phyloP scores from a whole-genome alignment of 257 asterid species.

The Penstemon eatonii region DNA sequence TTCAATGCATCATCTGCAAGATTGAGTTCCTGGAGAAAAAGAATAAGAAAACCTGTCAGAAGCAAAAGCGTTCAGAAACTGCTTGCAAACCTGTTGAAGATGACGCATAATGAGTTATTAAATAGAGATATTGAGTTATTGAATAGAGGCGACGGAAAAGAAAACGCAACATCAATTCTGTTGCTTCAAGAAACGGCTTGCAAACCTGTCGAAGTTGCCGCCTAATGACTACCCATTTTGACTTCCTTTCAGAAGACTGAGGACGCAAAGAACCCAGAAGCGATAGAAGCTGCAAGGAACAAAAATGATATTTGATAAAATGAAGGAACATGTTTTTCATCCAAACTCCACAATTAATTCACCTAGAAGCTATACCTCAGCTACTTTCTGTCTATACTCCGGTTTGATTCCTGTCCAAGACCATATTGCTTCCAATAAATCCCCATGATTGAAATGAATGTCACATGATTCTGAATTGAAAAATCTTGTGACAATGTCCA shows the following conservation, averaged over 20 bases:
- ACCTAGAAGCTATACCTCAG: conserved; percentile 59
- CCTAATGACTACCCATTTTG: conserved; percentile 91
- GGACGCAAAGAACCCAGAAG: conserved; percentile 91
- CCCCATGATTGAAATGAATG: conserved; percentile 89
- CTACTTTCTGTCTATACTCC: conserved; percentile 85
- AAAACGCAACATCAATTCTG: conserved; percentile 2
- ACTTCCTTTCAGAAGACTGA: conserved; percentile 90
- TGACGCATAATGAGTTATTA: no score
- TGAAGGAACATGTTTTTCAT: conserved; percentile 15
- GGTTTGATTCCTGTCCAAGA: conserved; percentile 89
- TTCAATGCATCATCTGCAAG: conserved; percentile 79
- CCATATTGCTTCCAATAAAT: conserved; percentile 91
- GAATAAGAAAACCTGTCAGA: no score
- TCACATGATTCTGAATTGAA: conserved; percentile 77
- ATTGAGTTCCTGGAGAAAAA: conserved; percentile 70
- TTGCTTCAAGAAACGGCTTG: conserved; percentile 19
- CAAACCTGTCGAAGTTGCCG: conserved; percentile 95
- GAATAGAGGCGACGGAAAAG: neutral
- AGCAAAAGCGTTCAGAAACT: no score
- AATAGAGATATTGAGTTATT: neutral
- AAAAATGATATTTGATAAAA: conserved; percentile 13
- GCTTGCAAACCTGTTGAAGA: neutral
- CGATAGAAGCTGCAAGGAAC: conserved; percentile 77
- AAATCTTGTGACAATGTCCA: conserved; percentile 66
- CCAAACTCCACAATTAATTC: conserved; percentile 13